Evolutionary conservation across 495 filamentous ascomycete genomes (phyloP), one percentile per base, ranked within the genome.

Genomic region (Podospora conica): DNA sequence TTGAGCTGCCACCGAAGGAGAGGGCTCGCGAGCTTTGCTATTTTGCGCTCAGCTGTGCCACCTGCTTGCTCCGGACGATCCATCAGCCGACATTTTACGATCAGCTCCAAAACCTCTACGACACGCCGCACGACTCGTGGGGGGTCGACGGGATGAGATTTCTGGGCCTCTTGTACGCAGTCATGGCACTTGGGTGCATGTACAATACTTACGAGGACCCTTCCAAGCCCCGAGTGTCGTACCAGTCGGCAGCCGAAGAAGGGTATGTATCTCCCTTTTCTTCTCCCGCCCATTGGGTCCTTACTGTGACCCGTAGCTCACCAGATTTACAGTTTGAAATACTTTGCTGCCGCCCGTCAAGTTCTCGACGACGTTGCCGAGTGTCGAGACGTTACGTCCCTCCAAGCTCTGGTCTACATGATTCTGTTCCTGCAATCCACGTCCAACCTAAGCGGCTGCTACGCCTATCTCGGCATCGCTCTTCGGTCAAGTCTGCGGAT

Each of bases 321-420:
- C 61, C 24, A 21, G 3, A 23, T 53, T 69, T 62, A 56, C 71
- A 96, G 93, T 54, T 86, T 90, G 69, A 91, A 92, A 80, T 97
- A 92, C 74, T 97, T 94, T 77, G 88, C 84, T 70, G 84, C 87
- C 9, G 88, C 92, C 9, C 88, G 92, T 27, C 61, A 76, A 55
- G 85, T 91, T 63, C 79, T 97, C 66, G 82, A 95, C 66, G 94
- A 98, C 72, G 88, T 97, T 66, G 96, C 93, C 4, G 92, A 97
- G 70, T 96, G 93, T 68, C 86, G 93, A 66, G 93, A 97, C 76
- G 81, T 98, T 56, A 84, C 78, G 12, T 92, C 92, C 3, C 81
- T 98, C 18, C 93, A 98, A 73, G 89, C 90, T 1, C 86, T 97
- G 27, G 80, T 96, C 25, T 96, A 92, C 79, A 96, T 96, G 90